phyloP scores from a whole-genome alignment of 2,329 filamentous ascomycete genomes.

The Pestalotiopsis sp. region DNA sequence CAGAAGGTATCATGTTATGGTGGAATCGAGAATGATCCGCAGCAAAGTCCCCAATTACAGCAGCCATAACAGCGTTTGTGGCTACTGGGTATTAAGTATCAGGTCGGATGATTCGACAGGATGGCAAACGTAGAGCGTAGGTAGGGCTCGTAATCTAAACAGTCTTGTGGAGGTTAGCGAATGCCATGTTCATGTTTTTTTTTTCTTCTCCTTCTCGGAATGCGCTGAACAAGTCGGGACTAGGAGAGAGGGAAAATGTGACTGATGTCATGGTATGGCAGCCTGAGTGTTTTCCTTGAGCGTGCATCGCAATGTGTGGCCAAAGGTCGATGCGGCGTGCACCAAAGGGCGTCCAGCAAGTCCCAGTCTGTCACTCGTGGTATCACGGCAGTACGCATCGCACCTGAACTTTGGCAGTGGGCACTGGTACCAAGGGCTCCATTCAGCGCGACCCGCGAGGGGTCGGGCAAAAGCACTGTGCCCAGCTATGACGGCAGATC shows the following conservation, averaged over 20 bases:
- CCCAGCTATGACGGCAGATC: background rate
- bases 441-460: background rate
- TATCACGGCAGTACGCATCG: background rate
- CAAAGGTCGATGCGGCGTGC: background rate
- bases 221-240: background rate
- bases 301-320: background rate
- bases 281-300: background rate
- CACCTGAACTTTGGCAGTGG: background rate
- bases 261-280: background rate
- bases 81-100: constrained; percentile 7
- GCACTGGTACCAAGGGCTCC: background rate
- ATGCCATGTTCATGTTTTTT: background rate
- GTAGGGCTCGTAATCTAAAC: background rate
- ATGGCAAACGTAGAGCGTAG: constrained; percentile 14
- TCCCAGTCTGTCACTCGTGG: background rate
- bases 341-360: background rate
- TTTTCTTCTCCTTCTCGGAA: background rate
- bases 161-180: background rate
- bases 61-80: constrained; percentile 58
- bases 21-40: constrained; percentile 71
- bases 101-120: constrained; percentile 12
- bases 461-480: background rate
- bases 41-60: constrained; percentile 72
- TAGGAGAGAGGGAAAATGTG: background rate
- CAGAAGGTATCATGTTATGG: constrained; percentile 65